Conservation (phyloP, 495 filamentous ascomycete species). For the Xylona heveae region DNA sequence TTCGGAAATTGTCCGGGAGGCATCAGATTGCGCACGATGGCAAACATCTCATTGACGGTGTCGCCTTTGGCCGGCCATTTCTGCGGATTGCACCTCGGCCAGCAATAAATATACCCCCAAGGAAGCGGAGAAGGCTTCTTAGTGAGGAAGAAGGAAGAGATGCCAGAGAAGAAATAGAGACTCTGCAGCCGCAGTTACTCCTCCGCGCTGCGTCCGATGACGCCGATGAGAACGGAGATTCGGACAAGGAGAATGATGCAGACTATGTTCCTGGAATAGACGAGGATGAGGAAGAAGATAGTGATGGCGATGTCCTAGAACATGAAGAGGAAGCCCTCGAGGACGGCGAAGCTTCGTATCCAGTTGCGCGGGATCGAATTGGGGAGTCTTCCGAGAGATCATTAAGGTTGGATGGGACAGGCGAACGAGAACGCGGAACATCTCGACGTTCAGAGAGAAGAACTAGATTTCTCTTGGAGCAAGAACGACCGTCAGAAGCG, state of each 20-base stretch:
- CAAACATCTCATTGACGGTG: slow-evolving; percentile 69
- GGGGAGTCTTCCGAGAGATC: too few species aligned
- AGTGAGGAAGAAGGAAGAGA: slow-evolving; percentile 18
- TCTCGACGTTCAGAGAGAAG: too few species aligned
- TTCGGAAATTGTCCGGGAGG: slow-evolving; percentile 55
- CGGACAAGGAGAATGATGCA: slow-evolving; percentile 19
- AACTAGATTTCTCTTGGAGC: too few species aligned
- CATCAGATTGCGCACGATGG: slow-evolving; percentile 67
- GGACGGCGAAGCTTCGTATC: neutral
- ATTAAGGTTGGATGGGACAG: too few species aligned
- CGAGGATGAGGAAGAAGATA: slow-evolving; percentile 7
- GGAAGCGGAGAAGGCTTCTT: slow-evolving; percentile 42
- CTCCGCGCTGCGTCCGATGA: slow-evolving; percentile 12
- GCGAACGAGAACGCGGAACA: too few species aligned
- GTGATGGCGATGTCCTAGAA: slow-evolving; percentile 5
- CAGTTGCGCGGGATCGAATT: too few species aligned
- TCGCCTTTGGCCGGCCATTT: slow-evolving; percentile 64
- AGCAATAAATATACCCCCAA: slow-evolving; percentile 47
- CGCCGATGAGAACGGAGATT: slow-evolving; percentile 16
- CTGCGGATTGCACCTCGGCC: slow-evolving; percentile 40
- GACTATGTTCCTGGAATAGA: slow-evolving; percentile 9
- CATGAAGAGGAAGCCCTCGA: neutral
- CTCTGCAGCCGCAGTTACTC: slow-evolving; percentile 5
- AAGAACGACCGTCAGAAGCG: too few species aligned
- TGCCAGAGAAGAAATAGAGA: slow-evolving; percentile 2